These are phyloP conservation scores for Penicillium fimorum DNA, from an alignment of 495 filamentous ascomycete genomes.

Conservation along the genomic window DNA sequence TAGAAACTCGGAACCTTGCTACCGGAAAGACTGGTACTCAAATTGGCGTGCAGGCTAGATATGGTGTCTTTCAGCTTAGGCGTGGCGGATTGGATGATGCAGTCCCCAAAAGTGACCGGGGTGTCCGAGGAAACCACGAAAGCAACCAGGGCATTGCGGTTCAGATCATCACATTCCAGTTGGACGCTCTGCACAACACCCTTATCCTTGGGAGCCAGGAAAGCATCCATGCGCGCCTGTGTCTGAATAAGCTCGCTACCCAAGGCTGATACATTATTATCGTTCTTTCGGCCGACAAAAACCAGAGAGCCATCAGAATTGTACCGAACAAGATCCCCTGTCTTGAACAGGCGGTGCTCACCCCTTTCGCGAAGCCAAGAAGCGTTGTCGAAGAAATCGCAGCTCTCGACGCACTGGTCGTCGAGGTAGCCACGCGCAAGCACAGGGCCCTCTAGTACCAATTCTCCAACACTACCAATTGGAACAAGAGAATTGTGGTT, in stretches of 20 bases:
- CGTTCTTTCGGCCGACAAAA: conserved; percentile 47
- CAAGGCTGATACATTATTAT: conserved; percentile 45
- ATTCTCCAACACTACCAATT: conserved; percentile 58
- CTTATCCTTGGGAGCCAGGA: conserved; percentile 18
- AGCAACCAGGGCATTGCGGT: conserved; percentile 23
- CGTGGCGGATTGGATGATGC: conserved; percentile 17
- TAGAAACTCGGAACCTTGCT: conserved; percentile 62
- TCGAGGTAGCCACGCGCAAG: conserved; percentile 53
- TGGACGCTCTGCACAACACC: conserved; percentile 29
- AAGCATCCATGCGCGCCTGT: conserved; percentile 31
- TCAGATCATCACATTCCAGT: conserved; percentile 6
- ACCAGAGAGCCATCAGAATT: conserved; percentile 48
- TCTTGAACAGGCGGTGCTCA: conserved; percentile 34
- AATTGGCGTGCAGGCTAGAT: conserved; percentile 21
- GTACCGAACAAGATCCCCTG: conserved; percentile 55
- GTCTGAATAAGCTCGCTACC: conserved; percentile 49
- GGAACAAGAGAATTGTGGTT: conserved; percentile 54
- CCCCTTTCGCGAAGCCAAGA: conserved; percentile 38
- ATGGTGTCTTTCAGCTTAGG: conserved; percentile 20
- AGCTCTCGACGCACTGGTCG: conserved; percentile 26
- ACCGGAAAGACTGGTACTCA: conserved; percentile 29
- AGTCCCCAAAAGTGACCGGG: neutral
- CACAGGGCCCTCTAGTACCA: conserved; percentile 60
- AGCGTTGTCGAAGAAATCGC: conserved; percentile 50
- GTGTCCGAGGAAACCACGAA: conserved; percentile 27